Evolutionary conservation across 2,329 filamentous ascomycete species (phyloP).

Genomic region (Raffaelea albimanens): DNA sequence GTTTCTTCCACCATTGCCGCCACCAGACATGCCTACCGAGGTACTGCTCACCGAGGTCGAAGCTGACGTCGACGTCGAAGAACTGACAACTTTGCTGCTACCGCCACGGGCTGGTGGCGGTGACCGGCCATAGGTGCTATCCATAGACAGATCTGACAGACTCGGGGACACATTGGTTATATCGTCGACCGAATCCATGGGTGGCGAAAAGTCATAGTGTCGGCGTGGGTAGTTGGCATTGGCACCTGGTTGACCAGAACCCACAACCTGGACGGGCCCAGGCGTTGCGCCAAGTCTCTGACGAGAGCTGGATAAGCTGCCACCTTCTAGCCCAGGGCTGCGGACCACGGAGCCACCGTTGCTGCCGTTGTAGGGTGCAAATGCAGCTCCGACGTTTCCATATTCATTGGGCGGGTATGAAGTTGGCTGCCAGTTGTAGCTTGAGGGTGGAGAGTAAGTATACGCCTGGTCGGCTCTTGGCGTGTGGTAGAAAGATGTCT

Average conservation of each 20-base stretch:
- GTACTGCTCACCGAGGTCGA: conserved; percentile 2
- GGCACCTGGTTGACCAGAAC: background rate
- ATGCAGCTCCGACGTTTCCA: conserved; percentile 10
- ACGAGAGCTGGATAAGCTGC: background rate
- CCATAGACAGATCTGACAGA: conserved; percentile 50
- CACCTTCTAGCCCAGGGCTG: background rate
- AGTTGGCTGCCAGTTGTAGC: conserved; percentile 14
- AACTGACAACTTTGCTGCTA: too few relatives aligned
- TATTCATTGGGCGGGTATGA: conserved; percentile 13
- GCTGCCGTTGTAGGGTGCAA: conserved; percentile 16
- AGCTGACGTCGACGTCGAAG: too few relatives aligned
- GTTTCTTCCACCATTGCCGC: conserved; percentile 43
- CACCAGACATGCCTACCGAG: conserved; percentile 35
- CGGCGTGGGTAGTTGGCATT: conserved; percentile 34
- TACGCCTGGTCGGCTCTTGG: conserved; percentile 6
- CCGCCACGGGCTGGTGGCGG: conserved; percentile 15
- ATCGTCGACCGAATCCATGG: conserved; percentile 47
- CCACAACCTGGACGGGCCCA: background rate
- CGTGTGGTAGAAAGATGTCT: conserved; percentile 28
- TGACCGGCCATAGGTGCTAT: conserved; percentile 33
- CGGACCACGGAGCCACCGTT: conserved; percentile 14
- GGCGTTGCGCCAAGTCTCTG: background rate
- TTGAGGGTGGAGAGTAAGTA: conserved; percentile 9
- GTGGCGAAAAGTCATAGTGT: conserved; percentile 43
- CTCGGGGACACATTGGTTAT: conserved; percentile 44